phyloP scores from a whole-genome alignment of 2,329 filamentous ascomycete genomes.

The Aspergillus persii region DNA sequence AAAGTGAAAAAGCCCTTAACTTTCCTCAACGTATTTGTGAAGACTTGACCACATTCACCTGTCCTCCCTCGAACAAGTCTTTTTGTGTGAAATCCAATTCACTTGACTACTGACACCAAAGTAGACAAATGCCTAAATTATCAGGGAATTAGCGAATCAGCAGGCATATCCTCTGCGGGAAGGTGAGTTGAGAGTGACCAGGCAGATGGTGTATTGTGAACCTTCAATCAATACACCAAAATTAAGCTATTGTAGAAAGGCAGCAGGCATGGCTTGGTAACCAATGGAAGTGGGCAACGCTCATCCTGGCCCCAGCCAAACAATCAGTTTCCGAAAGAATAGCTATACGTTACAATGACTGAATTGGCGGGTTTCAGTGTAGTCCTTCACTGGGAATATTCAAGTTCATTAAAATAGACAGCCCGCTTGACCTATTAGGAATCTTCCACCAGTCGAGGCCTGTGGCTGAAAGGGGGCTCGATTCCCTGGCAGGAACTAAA shows the following conservation, averaged over 20 bases:
- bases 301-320: background rate
- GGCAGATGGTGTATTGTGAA: background rate
- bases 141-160: background rate
- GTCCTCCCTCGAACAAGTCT: background rate
- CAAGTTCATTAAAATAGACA: too few species aligned
- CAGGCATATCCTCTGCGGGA: background rate
- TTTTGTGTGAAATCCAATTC: background rate
- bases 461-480: background rate
- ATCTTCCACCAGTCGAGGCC: too few species aligned
- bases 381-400: background rate
- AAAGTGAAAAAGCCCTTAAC: background rate
- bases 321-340: background rate
- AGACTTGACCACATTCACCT: background rate
- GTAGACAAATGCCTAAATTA: background rate
- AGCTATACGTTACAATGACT: background rate
- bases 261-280: background rate
- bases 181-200: background rate
- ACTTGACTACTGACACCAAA: background rate
- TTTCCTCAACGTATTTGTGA: too few species aligned
- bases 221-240: background rate
- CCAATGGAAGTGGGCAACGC: background rate
- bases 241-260: background rate
- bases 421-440: too few species aligned
- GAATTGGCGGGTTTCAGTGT: background rate
- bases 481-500: background rate